These are phyloP conservation scores for Tuber brumale DNA, from an alignment of 495 filamentous ascomycete genomes.

Conservation along the genomic window DNA sequence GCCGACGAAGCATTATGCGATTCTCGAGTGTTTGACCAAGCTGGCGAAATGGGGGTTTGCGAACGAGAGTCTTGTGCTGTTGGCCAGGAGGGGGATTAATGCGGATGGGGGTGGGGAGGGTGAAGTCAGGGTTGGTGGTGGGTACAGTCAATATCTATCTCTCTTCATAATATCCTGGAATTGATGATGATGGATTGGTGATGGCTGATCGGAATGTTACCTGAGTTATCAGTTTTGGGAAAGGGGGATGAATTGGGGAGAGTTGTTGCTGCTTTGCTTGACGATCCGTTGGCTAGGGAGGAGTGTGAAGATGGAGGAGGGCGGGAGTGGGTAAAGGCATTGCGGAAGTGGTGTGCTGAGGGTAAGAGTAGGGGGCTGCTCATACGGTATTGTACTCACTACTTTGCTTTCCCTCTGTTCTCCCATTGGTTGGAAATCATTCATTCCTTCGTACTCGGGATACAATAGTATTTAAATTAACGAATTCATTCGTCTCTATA, in stretches of 20 bases:
- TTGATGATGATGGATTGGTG: neutral
- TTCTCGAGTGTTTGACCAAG: neutral
- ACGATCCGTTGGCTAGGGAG: slow-evolving; percentile 63
- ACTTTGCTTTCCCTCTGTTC: neutral
- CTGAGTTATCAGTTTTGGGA: slow-evolving; percentile 20
- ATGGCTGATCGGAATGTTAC: neutral
- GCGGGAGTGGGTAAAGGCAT: slow-evolving; percentile 49
- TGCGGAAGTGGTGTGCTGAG: slow-evolving; percentile 21
- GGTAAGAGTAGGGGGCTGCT: slow-evolving; percentile 51
- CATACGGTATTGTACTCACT: slow-evolving; percentile 48
- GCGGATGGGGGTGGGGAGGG: slow-evolving; percentile 51
- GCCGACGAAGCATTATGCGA: neutral
- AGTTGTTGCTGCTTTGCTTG: slow-evolving; percentile 64
- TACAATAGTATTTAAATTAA: neutral
- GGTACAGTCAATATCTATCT: slow-evolving; percentile 23
- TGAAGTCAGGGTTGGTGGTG: slow-evolving; percentile 66
- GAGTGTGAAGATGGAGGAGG: slow-evolving; percentile 59
- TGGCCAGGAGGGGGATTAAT: slow-evolving; percentile 66
- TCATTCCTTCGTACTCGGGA: neutral
- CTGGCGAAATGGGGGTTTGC: slow-evolving; percentile 18
- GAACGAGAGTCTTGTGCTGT: slow-evolving; percentile 53
- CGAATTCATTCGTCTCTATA: neutral
- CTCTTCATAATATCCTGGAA: neutral
- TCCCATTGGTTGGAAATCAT: slow-evolving; percentile 8
- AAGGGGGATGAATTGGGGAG: slow-evolving; percentile 47